These are phyloP conservation scores for Peribolospora baueri DNA, from an alignment of 768 basidiomycete species.

Conservation along the genomic window DNA sequence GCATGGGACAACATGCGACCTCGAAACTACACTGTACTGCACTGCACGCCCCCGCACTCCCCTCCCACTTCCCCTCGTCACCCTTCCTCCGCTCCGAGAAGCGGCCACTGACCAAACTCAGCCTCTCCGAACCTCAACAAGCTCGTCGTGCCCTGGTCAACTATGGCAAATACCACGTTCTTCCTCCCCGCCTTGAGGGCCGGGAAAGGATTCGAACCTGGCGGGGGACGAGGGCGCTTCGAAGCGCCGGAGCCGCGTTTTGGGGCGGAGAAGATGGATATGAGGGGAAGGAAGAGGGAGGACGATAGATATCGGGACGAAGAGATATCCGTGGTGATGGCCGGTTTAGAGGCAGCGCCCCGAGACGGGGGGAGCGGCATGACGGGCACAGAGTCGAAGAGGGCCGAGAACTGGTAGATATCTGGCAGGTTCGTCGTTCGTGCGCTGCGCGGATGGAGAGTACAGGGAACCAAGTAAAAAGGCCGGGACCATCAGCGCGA, in stretches of 20 bases:
- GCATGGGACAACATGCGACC: no score
- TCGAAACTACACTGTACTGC: no score
- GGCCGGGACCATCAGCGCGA: neutral
- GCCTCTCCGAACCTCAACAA: conserved; percentile 75
- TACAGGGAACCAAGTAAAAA: neutral
- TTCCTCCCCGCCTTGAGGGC: conserved; percentile 64
- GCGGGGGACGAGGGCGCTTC: neutral
- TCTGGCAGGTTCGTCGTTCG: conserved; percentile 60
- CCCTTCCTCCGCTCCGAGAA: conserved; percentile 21
- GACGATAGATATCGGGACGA: neutral
- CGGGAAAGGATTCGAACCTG: conserved; percentile 39
- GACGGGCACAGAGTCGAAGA: conserved; percentile 46
- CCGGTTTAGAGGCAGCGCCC: no score
- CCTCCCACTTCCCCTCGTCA: neutral
- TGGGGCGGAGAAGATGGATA: neutral
- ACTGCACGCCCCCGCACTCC: no score
- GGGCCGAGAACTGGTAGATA: conserved; percentile 43
- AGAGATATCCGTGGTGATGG: no score
- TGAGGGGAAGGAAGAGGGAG: neutral
- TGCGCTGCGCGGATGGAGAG: conserved; percentile 29
- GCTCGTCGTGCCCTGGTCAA: conserved; percentile 63
- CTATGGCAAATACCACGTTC: conserved; percentile 58
- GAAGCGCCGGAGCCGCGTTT: neutral
- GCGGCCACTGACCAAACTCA: conserved; percentile 61
- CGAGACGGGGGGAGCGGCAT: conserved; percentile 39